Evolutionary conservation across 2,329 filamentous ascomycete genomes (phyloP), one percentile per base, ranked within the genome.

Genomic region (Cercospora sp.): DNA sequence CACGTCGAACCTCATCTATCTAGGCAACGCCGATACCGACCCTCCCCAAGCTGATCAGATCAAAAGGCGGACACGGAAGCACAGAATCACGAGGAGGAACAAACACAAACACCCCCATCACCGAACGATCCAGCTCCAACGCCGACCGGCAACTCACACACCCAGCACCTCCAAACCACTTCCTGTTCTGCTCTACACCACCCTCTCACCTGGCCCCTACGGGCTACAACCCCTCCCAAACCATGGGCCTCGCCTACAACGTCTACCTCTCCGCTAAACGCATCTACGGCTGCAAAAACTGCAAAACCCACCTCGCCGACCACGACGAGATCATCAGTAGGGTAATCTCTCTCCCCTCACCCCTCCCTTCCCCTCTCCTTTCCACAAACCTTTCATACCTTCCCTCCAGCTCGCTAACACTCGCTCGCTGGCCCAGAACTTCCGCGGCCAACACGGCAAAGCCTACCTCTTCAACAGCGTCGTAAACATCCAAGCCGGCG

Each of bases 371-470:
- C n/a, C 16, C 77, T 90, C 57, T 53, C 13, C 28, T 9, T 48
- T 51, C 33, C 26, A 3, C 5, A 28, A 28, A 28, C n/a, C n/a
- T n/a, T n/a, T n/a, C n/a, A n/a, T 3, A 20, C 20, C 1, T 20
- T 3, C 20, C 3, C 20, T 2, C 20, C 20, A 20, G 20, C 20
- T 20, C 20, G 20, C 20, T 20, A 20, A 20, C 20, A 3, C 20
- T 20, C 20, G 20, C 20, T 20, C 20, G 20, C 20, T 20, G 20
- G 20, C 20, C 20, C 20, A 20, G 20, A 97, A 97, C 83, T 99
- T 99, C 84, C 93, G 95, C 70, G 95, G 95, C 76, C 94, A 98
- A 80, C 94, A 98, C 80, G 95, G 95, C 78, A 98, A 98, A 83
- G 95, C 95, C 65, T 99, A 94, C 82, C 90, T 99, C 73, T 98